Evolutionary conservation across 73 alveolate genomes (phyloP).

Genomic region (Uronychia setigera): DNA sequence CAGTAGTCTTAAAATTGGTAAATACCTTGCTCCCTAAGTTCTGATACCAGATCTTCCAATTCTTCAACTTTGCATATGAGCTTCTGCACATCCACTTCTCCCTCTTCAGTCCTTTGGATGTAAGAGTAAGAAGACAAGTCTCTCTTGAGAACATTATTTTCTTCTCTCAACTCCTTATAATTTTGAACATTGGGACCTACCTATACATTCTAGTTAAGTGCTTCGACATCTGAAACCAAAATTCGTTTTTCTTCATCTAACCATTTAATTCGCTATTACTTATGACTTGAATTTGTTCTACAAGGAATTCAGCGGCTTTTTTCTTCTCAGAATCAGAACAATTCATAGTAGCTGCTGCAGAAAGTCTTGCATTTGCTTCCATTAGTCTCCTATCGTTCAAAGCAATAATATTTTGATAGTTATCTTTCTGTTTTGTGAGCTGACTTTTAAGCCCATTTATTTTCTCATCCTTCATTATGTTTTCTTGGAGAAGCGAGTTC

Average conservation of each 20-base stretch:
- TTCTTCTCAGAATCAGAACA: neutral
- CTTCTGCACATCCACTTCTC: neutral
- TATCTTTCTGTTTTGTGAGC: neutral
- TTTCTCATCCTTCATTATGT: neutral
- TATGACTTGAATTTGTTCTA: neutral
- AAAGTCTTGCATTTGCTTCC: neutral
- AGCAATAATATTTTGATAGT: neutral
- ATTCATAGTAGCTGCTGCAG: neutral
- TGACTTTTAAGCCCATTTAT: neutral
- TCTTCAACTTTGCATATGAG: neutral
- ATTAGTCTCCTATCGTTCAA: neutral
- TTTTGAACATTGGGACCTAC: neutral
- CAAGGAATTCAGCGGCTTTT: neutral
- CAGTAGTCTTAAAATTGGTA: neutral
- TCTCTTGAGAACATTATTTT: neutral
- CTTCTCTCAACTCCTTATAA: neutral
- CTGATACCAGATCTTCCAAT: neutral
- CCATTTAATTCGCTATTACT: neutral
- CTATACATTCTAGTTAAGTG: neutral
- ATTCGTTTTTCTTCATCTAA: neutral
- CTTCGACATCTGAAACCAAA: neutral
- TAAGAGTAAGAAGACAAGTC: neutral
- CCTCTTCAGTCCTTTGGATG: neutral
- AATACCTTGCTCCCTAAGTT: neutral
- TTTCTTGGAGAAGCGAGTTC: neutral